These are phyloP conservation scores for Vaccinium vitisidaea DNA, from an alignment of 148 eudicot genomes.

Conservation along the genomic window DNA sequence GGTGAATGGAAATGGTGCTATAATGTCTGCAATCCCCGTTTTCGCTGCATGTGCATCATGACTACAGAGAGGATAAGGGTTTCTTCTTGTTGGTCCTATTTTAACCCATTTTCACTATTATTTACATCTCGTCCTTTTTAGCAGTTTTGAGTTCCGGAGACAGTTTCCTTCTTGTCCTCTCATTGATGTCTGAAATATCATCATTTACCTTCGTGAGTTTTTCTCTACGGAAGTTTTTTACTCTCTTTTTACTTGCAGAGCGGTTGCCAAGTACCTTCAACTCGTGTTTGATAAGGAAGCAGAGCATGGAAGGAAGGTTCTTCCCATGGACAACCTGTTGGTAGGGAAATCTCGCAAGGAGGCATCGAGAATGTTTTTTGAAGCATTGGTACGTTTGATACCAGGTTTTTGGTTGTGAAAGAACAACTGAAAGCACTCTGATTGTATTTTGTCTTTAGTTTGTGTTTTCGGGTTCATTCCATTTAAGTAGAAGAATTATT, in stretches of 20 bases:
- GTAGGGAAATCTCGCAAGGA: slow-evolving; percentile 90
- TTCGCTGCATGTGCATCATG: neutral
- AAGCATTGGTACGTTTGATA: slow-evolving; percentile 72
- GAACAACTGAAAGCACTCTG: neutral
- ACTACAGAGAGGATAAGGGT: neutral
- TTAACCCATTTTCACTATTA: neutral
- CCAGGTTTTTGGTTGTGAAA: neutral
- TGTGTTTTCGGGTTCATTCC: neutral
- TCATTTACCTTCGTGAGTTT: neutral
- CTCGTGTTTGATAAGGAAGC: slow-evolving; percentile 71
- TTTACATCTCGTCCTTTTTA: neutral
- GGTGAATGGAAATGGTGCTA: neutral
- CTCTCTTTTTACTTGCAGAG: slow-evolving; percentile 41
- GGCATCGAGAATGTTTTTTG: slow-evolving; percentile 98
- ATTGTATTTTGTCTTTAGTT: neutral
- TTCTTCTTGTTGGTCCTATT: neutral
- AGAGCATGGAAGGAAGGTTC: slow-evolving; percentile 48
- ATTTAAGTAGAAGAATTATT: too few species aligned
- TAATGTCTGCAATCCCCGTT: neutral
- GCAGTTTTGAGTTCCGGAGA: neutral
- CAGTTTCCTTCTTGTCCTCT: neutral
- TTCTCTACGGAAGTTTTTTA: neutral
- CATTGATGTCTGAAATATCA: neutral
- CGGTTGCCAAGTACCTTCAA: slow-evolving; percentile 96
- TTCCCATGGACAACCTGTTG: slow-evolving; percentile 69